Base-by-base conservation (phyloP, 331 rosid genomes). In the Acacia pycnantha region DNA sequence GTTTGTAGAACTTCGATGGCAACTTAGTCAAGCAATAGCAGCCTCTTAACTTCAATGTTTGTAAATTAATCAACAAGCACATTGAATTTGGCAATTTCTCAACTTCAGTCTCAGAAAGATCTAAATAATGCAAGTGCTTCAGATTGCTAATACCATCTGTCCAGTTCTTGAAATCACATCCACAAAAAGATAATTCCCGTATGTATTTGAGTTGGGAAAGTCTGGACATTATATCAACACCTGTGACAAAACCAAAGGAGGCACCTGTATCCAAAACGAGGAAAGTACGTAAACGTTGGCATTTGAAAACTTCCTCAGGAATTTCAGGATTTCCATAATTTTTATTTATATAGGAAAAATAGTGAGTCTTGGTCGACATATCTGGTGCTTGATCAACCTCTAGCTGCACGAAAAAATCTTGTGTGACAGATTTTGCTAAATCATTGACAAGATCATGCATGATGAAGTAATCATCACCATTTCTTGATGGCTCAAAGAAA, bases 51-150 rank as follows among this genome's bases (percentile, higher is more conserved):
- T 33, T 33, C 5, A 33, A 33, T 33, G 5, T 33, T 31, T 31
- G 33, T 31, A 85, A 50, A 83, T 87, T 79, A 54, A 16, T 58
- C 62, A 89, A 33, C 53, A 11, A 35, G 31, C 87, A 71, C 19
- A 50, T 51, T 10, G 90, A 85, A 44, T 83, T 67, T 0, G 89
- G 88, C 51, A 89, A 47, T 4, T 40, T 61, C 33, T 2, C 8
- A 43, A 87, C 69, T 0, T 0, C 0, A 33, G 79, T 77, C 53
- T 0, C 0, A 14, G 87, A 85, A 15, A 87, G 53, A 47, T 87
- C 67, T 6, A 89, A 75, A 70, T 85, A 85, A 19, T 85, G 84
- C 6, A 89, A 33, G 43, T 81, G 71, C 22, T 26, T 81, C 29
- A 85, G n/a, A 22, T 85, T 53, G 24, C 90, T 67, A 6, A 87